These are phyloP conservation scores for Auricularia sp. DNA, from an alignment of 768 basidiomycete species.

Conservation along the genomic window DNA sequence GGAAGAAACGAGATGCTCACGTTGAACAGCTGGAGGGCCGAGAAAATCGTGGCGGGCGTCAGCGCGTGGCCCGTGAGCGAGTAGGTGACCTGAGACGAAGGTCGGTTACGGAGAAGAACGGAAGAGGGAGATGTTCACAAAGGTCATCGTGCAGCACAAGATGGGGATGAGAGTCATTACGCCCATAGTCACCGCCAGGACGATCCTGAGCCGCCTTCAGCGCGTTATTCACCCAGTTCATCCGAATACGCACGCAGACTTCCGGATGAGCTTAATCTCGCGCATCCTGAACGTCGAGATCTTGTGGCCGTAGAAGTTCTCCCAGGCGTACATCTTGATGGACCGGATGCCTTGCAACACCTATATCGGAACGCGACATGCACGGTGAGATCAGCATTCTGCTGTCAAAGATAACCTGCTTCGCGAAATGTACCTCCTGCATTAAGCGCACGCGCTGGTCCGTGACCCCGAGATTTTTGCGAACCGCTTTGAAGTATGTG, in stretches of 20 bases:
- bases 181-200: conserved; percentile 28
- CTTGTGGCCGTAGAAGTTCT: conserved; percentile 36
- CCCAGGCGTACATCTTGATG: conserved; percentile 57
- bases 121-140: conserved; percentile 26
- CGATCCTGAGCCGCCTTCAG: conserved; percentile 15
- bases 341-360: conserved; percentile 58
- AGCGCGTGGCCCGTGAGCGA: conserved; percentile 46
- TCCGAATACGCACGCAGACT: conserved; percentile 19
- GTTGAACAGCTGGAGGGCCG: conserved; percentile 49
- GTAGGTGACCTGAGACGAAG: conserved; percentile 44
- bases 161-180: conserved; percentile 42
- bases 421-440: conserved; percentile 34
- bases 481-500: conserved; percentile 41
- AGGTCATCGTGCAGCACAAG: conserved; percentile 38
- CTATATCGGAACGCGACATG: conserved; percentile 14
- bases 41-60: conserved; percentile 45
- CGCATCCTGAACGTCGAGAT: conserved; percentile 27
- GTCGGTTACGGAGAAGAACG: neutral
- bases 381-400: no score
- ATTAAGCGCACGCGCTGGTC: conserved; percentile 55
- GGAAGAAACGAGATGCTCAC: conserved; percentile 19
- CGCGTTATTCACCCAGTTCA: conserved; percentile 17
- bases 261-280: conserved; percentile 14
- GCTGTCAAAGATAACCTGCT: neutral
- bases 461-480: conserved; percentile 51